Percentiles rank a stretch among this genome's conserved stretches.
Evolutionary conservation across 208 protist species (phyloP).

Genomic region (Trypanosomatidae sp.): DNA sequence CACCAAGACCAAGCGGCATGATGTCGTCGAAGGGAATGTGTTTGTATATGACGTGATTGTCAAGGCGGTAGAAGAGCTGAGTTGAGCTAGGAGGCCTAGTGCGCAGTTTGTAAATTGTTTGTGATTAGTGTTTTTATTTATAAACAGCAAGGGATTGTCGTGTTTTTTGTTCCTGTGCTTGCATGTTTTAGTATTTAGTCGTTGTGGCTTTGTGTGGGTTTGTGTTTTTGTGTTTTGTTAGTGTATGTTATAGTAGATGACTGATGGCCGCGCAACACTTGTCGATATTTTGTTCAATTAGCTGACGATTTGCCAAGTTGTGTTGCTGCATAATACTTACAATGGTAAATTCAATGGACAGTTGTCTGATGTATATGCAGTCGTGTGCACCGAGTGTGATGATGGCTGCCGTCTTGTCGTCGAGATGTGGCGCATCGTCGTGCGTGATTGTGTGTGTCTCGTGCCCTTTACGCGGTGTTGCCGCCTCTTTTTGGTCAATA

Average conservation of each 20-base stretch:
- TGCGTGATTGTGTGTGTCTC: neutral
- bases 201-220: conserved; percentile 41
- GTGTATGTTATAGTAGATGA: conserved; percentile 4
- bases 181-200: no score
- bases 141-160: no score
- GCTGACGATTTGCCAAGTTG: conserved; percentile 36
- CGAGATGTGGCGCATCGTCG: neutral
- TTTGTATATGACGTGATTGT: no score
- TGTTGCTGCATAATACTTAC: conserved; percentile 79
- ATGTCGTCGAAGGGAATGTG: no score
- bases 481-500: neutral
- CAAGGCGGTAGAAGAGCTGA: no score
- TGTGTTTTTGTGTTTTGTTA: conserved; percentile 4
- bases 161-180: no score
- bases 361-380: conserved; percentile 79
- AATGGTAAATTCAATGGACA: conserved; percentile 71
- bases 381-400: conserved; percentile 39
- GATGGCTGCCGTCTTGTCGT: conserved; percentile 20
- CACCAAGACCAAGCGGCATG: no score
- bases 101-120: no score
- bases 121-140: no score
- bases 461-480: neutral
- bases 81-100: no score
- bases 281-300: conserved; percentile 79
- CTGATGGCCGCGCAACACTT: conserved; percentile 67